These are phyloP conservation scores for Colletotrichum sp. DNA, from an alignment of 2,329 filamentous ascomycete species.

Conservation along the genomic window DNA sequence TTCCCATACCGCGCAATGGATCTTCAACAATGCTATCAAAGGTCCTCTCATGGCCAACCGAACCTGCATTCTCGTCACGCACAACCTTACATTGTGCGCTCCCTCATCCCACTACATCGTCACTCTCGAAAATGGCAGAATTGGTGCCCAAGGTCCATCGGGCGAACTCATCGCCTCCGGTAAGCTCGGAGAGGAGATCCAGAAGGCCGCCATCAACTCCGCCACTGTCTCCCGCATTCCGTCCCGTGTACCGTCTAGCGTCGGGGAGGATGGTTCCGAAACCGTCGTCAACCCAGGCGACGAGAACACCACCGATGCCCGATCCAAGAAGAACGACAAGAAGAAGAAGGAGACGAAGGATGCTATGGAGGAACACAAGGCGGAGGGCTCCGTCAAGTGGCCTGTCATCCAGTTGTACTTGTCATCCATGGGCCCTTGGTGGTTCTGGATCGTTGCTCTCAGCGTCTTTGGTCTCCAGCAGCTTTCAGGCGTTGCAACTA, in stretches of 20 bases:
- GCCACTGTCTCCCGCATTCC: constrained; percentile 73
- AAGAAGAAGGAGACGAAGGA: constrained; percentile 54
- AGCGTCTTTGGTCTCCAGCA: constrained; percentile 84
- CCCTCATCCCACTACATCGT: constrained; percentile 83
- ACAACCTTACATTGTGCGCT: constrained; percentile 89
- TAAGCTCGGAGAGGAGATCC: constrained; percentile 83
- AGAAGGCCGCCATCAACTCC: constrained; percentile 74
- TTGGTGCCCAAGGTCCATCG: constrained; percentile 77
- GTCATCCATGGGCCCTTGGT: constrained; percentile 91
- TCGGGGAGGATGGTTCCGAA: constrained; percentile 66
- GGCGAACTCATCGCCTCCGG: constrained; percentile 85
- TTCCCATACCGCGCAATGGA: constrained; percentile 97
- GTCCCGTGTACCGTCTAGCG: constrained; percentile 78
- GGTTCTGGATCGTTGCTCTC: constrained; percentile 85
- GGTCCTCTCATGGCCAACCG: constrained; percentile 87
- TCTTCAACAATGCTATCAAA: constrained; percentile 90
- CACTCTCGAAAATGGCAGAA: constrained; percentile 84
- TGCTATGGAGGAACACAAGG: constrained; percentile 76
- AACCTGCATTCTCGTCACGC: constrained; percentile 94
- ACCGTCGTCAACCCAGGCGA: constrained; percentile 60
- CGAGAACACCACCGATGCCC: constrained; percentile 51
- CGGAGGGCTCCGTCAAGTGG: constrained; percentile 86
- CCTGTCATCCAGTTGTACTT: constrained; percentile 87
- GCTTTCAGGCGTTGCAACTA: constrained; percentile 83
- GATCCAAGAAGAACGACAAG: constrained; percentile 51